Base-by-base conservation (phyloP, 768 basidiomycete genomes). In the Podaxis sp. region DNA sequence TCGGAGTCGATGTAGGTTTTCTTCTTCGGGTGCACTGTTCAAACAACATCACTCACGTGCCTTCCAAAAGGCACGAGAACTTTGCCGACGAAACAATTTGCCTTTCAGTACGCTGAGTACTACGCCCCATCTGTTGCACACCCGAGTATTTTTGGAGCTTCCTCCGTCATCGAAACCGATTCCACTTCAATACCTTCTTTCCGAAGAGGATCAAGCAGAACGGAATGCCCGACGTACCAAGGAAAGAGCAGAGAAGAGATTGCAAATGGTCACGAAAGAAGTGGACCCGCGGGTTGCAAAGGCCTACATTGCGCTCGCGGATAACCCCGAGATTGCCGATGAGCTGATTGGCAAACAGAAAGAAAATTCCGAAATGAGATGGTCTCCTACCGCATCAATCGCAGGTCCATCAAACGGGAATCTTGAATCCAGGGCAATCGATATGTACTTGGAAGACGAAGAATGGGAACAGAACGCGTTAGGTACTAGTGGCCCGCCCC, bases 41-140 rank as follows among this genome's bases (percentile, higher is more conserved):
- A 19, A 38, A 39, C 28, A 17, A 55, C 7, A 64, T 67, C 22
- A 64, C 58, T 13, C n/a, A 44, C 6, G 6, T 13, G 57, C 61
- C 28, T 30, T 40, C 51, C 57, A 85, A 30, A 75, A 89, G 85
- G 81, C 46, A 26, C 81, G 82, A 33, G 77, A 82, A 40, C 76
- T 93, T 3, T 90, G 89, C 69, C 83, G 75, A 19, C 74, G 90
- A 13, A 93, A 92, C 69, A 82, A 80, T 49, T 80, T 93, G 12
- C 87, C 90, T 0, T 73, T 78, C 4, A 88, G 82, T 68, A 86
- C 88, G 2, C 74, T 92, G 19, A 83, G 77, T 62, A 90, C 87
- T 0, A 91, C 86, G 0, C 90, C 91, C 5, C 88, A 92, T 68
- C 75, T 92, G 7, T 76, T 92, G 15, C 89, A 91, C 71, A 91